phyloP scores from a whole-genome alignment of 805 yeast species.

The Grigorovia transvaalensis region DNA sequence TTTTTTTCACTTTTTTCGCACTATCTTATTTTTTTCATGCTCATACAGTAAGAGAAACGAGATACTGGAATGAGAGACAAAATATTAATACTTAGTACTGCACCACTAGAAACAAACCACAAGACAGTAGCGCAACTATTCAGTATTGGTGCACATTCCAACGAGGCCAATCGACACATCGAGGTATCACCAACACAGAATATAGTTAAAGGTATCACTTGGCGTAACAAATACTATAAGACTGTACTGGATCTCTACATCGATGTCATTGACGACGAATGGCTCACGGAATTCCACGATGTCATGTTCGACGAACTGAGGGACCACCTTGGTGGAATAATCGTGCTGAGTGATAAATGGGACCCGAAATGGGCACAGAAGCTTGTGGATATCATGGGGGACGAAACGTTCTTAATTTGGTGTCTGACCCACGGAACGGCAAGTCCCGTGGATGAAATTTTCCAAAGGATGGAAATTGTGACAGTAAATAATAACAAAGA shows the following conservation, averaged over 20 bases:
- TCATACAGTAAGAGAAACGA: background rate
- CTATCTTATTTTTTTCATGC: background rate
- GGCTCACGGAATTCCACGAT: background rate
- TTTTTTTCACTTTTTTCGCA: background rate
- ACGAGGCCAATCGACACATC: background rate
- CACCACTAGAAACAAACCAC: background rate
- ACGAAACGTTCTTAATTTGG: background rate
- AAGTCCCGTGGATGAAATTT: background rate
- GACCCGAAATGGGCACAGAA: background rate
- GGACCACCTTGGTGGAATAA: background rate
- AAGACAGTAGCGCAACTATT: background rate
- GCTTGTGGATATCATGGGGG: background rate
- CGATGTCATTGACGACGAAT: constrained; percentile 11
- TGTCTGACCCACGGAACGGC: background rate
- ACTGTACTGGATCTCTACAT: constrained; percentile 22
- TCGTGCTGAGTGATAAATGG: background rate
- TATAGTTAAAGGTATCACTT: constrained; percentile 1
- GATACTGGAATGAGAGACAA: background rate
- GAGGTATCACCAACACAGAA: background rate
- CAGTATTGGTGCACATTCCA: background rate
- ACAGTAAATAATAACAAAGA: background rate
- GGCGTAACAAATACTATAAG: constrained; percentile 28
- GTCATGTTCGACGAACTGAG: constrained; percentile 4
- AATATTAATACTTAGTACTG: background rate
- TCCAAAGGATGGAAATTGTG: constrained; percentile 12